A percentile compares a stretch with the other conserved stretches of the same genome.
phyloP scores from a whole-genome alignment of 2,329 filamentous ascomycete genomes.

The Mariannaea elegans region DNA sequence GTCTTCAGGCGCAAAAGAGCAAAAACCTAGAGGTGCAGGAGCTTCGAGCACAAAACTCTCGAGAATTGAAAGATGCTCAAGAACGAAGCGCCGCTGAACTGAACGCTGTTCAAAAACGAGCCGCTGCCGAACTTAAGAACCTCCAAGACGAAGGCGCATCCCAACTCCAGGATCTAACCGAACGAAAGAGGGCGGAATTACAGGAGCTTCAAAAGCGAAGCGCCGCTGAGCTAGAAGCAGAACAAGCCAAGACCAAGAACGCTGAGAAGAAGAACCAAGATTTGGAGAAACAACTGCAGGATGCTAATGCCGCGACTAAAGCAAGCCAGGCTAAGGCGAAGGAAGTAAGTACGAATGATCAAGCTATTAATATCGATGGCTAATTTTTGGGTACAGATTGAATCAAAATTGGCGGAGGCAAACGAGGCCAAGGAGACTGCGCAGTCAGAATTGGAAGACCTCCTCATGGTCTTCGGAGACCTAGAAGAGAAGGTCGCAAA shows the following conservation, averaged over 20 bases:
- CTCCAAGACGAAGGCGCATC: conserved; percentile 24
- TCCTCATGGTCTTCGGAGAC: conserved; percentile 83
- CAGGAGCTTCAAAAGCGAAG: conserved; percentile 49
- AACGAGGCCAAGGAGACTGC: conserved; percentile 69
- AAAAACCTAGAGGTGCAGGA: conserved; percentile 68
- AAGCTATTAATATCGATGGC: conserved; percentile 26
- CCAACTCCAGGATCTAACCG: conserved; percentile 19
- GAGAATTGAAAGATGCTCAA: conserved; percentile 22
- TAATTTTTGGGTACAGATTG: conserved; percentile 38
- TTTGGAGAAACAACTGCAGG: conserved; percentile 41
- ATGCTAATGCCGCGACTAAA: conserved; percentile 29
- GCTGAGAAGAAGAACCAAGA: conserved; percentile 34
- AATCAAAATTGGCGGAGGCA: conserved; percentile 50
- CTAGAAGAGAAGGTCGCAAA: conserved; percentile 78
- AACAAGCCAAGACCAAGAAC: conserved; percentile 35
- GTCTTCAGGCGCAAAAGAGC: conserved; percentile 63
- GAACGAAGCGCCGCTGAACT: conserved; percentile 27
- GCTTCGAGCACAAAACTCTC: conserved; percentile 18
- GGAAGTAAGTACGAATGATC: conserved; percentile 33
- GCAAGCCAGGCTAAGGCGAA: conserved; percentile 34
- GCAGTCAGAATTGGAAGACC: conserved; percentile 81
- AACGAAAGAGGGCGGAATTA: conserved; percentile 56
- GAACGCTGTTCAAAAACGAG: conserved; percentile 25
- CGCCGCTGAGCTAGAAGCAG: conserved; percentile 33
- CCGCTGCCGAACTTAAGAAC: conserved; percentile 28